These are phyloP conservation scores for Peribolospora baueri DNA, from an alignment of 768 basidiomycete genomes.

Conservation along the genomic window DNA sequence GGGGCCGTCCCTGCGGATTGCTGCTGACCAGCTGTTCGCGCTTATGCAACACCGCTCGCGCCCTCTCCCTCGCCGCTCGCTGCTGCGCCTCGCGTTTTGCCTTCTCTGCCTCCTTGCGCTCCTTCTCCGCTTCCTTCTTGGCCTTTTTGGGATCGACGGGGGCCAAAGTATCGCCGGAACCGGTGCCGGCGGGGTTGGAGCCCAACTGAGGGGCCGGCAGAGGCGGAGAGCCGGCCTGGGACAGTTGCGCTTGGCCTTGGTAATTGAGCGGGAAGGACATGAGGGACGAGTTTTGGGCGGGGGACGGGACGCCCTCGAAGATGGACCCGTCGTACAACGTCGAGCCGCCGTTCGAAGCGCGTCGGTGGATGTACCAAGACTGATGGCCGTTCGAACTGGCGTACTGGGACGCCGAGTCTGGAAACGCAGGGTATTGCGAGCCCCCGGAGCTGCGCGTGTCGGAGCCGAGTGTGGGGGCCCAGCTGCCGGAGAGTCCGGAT, in stretches of 20 bases:
- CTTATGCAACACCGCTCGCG: conserved; percentile 25
- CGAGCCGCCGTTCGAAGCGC: conserved; percentile 10
- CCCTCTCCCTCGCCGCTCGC: conserved; percentile 21
- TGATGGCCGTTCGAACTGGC: neutral
- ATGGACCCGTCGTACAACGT: conserved; percentile 18
- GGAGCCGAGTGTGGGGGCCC: conserved; percentile 1
- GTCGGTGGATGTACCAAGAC: conserved; percentile 3
- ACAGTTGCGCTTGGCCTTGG: conserved; percentile 1
- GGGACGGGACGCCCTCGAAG: conserved; percentile 14
- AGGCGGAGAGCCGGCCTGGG: neutral
- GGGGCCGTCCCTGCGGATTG: neutral
- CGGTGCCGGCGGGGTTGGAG: conserved; percentile 3
- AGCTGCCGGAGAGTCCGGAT: conserved; percentile 3
- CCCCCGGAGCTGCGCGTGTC: conserved; percentile 2
- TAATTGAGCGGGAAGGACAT: conserved; percentile 11
- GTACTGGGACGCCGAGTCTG: neutral
- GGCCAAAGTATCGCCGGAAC: neutral
- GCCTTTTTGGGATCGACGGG: conserved; percentile 22
- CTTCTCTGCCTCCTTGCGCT: conserved; percentile 18
- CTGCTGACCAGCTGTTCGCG: conserved; percentile 16
- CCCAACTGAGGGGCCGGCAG: conserved; percentile 6
- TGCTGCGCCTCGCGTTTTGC: conserved; percentile 20
- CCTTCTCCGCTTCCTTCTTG: conserved; percentile 20
- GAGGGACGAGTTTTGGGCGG: conserved; percentile 5
- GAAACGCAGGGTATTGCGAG: conserved; percentile 1